Conservation (phyloP, 208 protist species). For the Acanthamoeba castellanii region DNA sequence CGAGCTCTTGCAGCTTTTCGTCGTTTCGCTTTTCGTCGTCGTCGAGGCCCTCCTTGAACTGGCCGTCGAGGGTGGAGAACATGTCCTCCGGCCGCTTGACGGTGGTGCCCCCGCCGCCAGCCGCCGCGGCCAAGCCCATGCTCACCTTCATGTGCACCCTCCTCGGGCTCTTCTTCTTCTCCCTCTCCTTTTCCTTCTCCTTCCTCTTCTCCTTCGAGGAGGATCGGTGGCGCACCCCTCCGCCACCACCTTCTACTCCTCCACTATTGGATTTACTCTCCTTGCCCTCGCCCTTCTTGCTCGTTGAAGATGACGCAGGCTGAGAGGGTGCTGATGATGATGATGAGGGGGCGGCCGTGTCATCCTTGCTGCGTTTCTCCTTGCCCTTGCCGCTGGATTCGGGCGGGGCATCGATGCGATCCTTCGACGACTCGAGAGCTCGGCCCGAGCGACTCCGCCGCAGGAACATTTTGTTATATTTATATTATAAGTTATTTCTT, state of each 20-base stretch:
- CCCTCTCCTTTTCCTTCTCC: background rate
- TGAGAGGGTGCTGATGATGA: background rate
- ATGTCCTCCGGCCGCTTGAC: constrained; percentile 52
- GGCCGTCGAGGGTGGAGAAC: constrained; percentile 22
- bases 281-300: background rate
- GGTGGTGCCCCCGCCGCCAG: background rate
- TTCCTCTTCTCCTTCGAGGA: background rate
- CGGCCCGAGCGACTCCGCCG: background rate
- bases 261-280: background rate
- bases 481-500: too few species aligned
- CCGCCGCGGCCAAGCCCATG: background rate
- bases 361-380: background rate
- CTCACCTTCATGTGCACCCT: constrained; percentile 44
- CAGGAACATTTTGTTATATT: background rate
- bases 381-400: background rate
- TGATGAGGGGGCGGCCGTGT: background rate
- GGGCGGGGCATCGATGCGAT: background rate
- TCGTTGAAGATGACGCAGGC: background rate
- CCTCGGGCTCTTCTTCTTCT: constrained; percentile 41
- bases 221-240: background rate
- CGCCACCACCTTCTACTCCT: background rate
- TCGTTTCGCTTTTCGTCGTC: constrained; percentile 16
- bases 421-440: background rate
- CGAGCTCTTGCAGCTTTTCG: constrained; percentile 26
- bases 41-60: constrained; percentile 39